Base-by-base conservation (phyloP, 768 basidiomycete genomes). In the Mycena galericulata region DNA sequence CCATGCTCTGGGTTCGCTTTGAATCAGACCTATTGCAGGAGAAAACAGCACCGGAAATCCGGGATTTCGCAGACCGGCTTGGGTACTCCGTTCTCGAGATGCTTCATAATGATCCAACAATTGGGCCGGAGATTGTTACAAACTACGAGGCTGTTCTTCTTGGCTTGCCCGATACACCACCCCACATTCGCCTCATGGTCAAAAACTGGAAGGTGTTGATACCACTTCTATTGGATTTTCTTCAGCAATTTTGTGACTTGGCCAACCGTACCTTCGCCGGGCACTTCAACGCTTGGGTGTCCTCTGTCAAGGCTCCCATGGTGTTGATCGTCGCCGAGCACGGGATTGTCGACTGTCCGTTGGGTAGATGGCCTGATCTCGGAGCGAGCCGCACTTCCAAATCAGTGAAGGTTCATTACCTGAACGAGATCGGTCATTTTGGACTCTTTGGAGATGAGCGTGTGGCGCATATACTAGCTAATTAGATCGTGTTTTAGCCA, bases 401-500 rank as follows among this genome's bases (percentile, higher is more conserved):
- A 47, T 41, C 53, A 51, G 68, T 65, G 50, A 29, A 51, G 36
- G 57, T 65, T 36, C 7, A 61, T 22, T 69, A 57, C 36, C 30
- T 69, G 43, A 60, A 49, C 43, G 62, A 58, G 34, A 63, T 69
- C 32, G 68, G 68, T 30, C 68, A 69, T 59, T 69, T 65, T 41
- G 68, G 62, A n/a, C 59, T 69, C 18, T 60, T 69, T n/a, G n/a
- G n/a, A n/a, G n/a, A n/a, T n/a, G n/a, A n/a, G n/a, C n/a, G n/a
- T n/a, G n/a, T n/a, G n/a, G n/a, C n/a, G n/a, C n/a, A n/a, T n/a
- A n/a, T n/a, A n/a, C n/a, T n/a, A n/a, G n/a, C n/a, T n/a, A n/a
- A n/a, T n/a, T n/a, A n/a, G n/a, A n/a, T n/a, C n/a, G n/a, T n/a
- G n/a, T n/a, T n/a, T n/a, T n/a, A n/a, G n/a, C n/a, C n/a, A n/a